Evolutionary conservation across 1,284 basidiomycete genomes (phyloP).

Genomic region (Caloboletus firmus): DNA sequence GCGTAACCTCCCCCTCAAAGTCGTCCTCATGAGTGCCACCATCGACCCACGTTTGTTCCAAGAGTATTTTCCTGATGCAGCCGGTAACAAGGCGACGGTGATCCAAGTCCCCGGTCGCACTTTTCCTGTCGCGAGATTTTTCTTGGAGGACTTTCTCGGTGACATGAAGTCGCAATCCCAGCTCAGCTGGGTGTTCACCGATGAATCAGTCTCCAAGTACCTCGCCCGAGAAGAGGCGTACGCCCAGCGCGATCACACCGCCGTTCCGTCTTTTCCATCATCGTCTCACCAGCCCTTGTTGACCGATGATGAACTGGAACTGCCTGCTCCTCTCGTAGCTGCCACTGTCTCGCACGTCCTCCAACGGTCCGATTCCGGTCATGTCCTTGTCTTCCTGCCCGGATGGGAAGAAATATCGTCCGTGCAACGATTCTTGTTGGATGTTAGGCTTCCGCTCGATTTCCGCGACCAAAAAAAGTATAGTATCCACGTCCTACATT

Average conservation of each 20-base stretch:
- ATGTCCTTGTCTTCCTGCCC: constrained; percentile 90
- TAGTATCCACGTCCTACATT: constrained; percentile 89
- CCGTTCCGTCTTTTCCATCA: constrained; percentile 27
- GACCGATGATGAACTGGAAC: constrained; percentile 69
- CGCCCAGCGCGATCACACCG: constrained; percentile 16
- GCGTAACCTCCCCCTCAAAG: constrained; percentile 77
- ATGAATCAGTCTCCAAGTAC: constrained; percentile 80
- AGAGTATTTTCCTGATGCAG: constrained; percentile 75
- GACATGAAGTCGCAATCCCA: constrained; percentile 46
- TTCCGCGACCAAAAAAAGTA: constrained; percentile 64
- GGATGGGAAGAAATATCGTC: constrained; percentile 91
- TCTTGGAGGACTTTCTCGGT: constrained; percentile 78
- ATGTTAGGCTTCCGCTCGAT: constrained; percentile 60
- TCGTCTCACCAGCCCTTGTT: constrained; percentile 21
- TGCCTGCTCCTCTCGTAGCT: constrained; percentile 83
- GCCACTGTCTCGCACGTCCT: constrained; percentile 83
- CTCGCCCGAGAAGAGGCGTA: constrained; percentile 70
- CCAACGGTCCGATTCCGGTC: constrained; percentile 75
- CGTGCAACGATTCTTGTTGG: constrained; percentile 70
- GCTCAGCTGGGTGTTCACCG: constrained; percentile 68
- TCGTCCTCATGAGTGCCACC: constrained; percentile 95
- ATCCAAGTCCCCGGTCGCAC: constrained; percentile 91
- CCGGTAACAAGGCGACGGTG: constrained; percentile 67
- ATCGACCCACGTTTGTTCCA: constrained; percentile 91
- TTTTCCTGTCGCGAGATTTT: constrained; percentile 83